Evolutionary conservation across 305 asterid species (phyloP).

Genomic region (Fraxinus paxiana): DNA sequence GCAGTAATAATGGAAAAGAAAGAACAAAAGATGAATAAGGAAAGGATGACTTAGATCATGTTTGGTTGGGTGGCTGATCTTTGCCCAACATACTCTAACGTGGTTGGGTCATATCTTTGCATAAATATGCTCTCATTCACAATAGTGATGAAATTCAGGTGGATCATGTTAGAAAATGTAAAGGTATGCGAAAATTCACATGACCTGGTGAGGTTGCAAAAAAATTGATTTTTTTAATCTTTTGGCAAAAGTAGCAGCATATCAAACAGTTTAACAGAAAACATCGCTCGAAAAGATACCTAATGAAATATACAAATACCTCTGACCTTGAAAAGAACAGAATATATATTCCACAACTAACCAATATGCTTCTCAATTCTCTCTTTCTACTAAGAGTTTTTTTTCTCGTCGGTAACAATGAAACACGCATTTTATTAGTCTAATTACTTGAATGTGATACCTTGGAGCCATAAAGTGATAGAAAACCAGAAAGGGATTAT

Average conservation of each 20-base stretch:
- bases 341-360: not conserved
- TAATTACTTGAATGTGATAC: not conserved
- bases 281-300: not conserved
- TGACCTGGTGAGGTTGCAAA: not conserved
- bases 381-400: not conserved
- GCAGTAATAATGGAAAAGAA: not conserved
- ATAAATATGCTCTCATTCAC: not conserved
- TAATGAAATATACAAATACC: not conserved
- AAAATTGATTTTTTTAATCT: not conserved
- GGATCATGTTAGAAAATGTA: not conserved
- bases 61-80: not conserved
- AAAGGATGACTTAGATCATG: not conserved
- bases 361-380: not conserved
- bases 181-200: not conserved
- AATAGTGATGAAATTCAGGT: not conserved
- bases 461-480: not conserved
- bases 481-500: no score
- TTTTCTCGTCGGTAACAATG: not conserved
- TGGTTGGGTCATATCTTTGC: not conserved
- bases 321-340: not conserved
- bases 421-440: not conserved
- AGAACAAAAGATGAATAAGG: not conserved
- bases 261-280: not conserved
- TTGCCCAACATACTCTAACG: not conserved
- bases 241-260: not conserved